Evolutionary conservation across 73 alveolate genomes (phyloP).

Genomic region (Paramecium caudatum): DNA sequence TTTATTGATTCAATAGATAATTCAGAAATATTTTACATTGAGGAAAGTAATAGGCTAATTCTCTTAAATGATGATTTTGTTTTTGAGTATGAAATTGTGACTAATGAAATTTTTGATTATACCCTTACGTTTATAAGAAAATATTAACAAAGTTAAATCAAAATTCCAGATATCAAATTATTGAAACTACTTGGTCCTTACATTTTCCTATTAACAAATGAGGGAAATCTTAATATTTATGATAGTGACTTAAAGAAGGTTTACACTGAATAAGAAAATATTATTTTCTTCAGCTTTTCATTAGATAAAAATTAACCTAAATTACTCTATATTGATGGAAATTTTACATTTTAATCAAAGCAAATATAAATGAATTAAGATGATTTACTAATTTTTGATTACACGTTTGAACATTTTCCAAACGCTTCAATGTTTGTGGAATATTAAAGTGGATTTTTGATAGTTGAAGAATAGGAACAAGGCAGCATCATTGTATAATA

Average conservation of each 20-base stretch:
- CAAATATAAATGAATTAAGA: too few species aligned
- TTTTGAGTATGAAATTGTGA: not conserved
- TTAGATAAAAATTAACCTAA: too few species aligned
- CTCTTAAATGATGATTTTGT: not conserved
- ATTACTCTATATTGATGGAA: too few species aligned
- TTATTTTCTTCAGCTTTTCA: too few species aligned
- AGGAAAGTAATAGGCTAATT: not conserved
- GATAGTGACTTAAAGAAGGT: not conserved
- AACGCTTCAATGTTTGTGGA: too few species aligned
- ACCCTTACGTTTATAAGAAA: not conserved
- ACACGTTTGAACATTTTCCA: too few species aligned
- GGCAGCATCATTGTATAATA: not conserved
- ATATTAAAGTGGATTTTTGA: not conserved
- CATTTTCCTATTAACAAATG: not conserved
- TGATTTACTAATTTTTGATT: too few species aligned
- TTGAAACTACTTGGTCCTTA: not conserved
- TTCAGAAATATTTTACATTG: not conserved
- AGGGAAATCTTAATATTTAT: not conserved
- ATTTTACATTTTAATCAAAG: too few species aligned
- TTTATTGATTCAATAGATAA: constrained; percentile 2
- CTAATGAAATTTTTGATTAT: not conserved
- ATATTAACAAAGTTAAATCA: not conserved
- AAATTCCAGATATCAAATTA: not conserved
- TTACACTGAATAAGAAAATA: too few species aligned
- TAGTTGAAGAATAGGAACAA: not conserved